Evolutionary conservation across 1,284 basidiomycete species (phyloP).

Genomic region (Apiotrichum laibachii): DNA sequence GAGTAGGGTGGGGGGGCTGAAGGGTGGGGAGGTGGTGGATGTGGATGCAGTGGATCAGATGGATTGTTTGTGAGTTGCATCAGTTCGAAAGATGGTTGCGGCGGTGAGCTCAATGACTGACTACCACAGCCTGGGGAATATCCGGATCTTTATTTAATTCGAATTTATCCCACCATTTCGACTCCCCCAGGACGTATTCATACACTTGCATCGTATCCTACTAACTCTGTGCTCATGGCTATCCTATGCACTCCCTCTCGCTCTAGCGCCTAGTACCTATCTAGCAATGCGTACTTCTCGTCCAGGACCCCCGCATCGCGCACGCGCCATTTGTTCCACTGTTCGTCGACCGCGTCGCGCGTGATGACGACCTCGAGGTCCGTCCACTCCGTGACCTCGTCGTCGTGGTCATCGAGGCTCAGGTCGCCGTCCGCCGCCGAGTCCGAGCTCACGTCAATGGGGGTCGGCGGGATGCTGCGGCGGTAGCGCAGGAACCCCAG

Average conservation of each 20-base stretch:
- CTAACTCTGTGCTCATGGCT: background rate
- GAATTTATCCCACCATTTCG: background rate
- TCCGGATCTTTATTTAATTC: background rate
- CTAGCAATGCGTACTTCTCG: conserved; percentile 37
- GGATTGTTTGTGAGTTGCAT: background rate
- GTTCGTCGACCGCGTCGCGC: conserved; percentile 65
- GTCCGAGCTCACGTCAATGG: conserved; percentile 26
- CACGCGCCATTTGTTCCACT: conserved; percentile 40
- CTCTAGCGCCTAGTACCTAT: conserved; percentile 9
- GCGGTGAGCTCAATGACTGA: background rate
- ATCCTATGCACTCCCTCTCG: background rate
- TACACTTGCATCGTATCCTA: background rate
- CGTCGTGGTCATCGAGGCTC: conserved; percentile 25
- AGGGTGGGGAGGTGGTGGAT: background rate
- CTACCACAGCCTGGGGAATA: background rate
- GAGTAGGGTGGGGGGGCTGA: background rate
- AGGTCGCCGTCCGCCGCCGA: conserved; percentile 8
- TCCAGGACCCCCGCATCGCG: conserved; percentile 40
- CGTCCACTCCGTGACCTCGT: conserved; percentile 41
- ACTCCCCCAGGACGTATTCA: background rate
- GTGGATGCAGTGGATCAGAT: background rate
- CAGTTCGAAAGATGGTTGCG: background rate
- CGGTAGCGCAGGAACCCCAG: conserved; percentile 67
- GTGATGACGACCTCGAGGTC: conserved; percentile 58
- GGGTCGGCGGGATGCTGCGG: conserved; percentile 15